Evolutionary conservation across 1,284 basidiomycete genomes (phyloP), one percentile per base, ranked within the genome.

Genomic region (Marasmius tenuissimus): DNA sequence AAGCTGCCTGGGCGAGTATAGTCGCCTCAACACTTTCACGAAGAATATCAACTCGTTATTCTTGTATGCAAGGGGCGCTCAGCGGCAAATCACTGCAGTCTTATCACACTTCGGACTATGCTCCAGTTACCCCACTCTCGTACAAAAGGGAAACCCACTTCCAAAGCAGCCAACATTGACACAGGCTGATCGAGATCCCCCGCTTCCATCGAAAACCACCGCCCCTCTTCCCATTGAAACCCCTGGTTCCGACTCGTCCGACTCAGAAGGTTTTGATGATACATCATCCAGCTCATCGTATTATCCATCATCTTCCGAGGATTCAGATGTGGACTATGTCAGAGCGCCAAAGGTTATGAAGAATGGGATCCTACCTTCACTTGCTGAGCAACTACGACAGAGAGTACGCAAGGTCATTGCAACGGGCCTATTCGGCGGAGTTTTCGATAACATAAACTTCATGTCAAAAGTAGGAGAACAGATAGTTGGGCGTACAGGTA

Each of bases 371-470:
- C 61, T 72, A 1, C 35, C 37, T 2, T 56, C 65, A 49, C 67
- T 74, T 0, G 71, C 70, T 9, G 39, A 58, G 1, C 70, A 71
- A 1, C 67, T 66, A 61, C 61, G 62, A 9, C 57, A 58, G 9
- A 57, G 59, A 20, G 64, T 70, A 2, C 66, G 67, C 0, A 27
- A 8, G 0, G 57, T 71, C 2, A 74, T 71, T 0, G 49, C 67
- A 0, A 63, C 53, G 0, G 64, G 66, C 0, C 51, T 68, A 0
- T 70, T 67, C 53, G 66, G 56, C 0, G 60, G 67, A 4, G 66
- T 71, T 0, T 79, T 76, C 60, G 75, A 78, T 63, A 78, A 78
- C 58, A 75, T 77, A 40, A 77, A 77, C 59, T 68, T 75, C 62
- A 60, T 70, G 1, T 71, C 69, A 20, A 64, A 66, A 4, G 63